Base-by-base conservation (phyloP, 768 basidiomycete genomes). In the Rhodosporidiobolus sp. region DNA sequence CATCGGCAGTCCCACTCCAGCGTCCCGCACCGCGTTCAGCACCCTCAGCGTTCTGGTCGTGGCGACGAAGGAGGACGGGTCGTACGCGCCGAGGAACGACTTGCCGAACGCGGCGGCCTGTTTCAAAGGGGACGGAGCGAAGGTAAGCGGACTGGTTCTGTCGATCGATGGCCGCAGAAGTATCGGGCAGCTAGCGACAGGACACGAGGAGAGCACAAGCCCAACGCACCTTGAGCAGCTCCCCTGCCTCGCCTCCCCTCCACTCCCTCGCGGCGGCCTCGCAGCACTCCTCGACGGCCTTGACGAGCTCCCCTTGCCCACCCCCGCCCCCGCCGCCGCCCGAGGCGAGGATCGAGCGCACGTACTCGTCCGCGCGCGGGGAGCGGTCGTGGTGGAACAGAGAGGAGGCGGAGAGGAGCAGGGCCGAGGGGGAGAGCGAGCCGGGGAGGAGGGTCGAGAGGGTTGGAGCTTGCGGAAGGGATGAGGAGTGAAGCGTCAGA, bases 61-160 rank as follows among this genome's bases (percentile, higher is more conserved):
- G 59, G 87, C 85, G 45, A 98, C 88, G 76, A 96, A 94, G 78
- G 96, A 93, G 1, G 87, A 88, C 8, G 95, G 91, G 79, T 97
- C 91, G 79, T 93, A 90, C 35, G 93, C 85, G 79, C 98, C 96
- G 74, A 99, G 82, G 79, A 94, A 99, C 0, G 92, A 90, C 71
- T 93, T 87, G 3, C 95, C 96, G 78, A 95, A 97, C 79, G 94
- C 94, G 14, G 95, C 95, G n/a, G 94, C 93, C 91, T 95, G 75
- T 1, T 73, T 34, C 52, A 70, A 1, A 48, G 49, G 69, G 22
- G 24, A 63, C 2, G 30, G 34, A 26, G 28, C 19, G 30, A 52
- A 35, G 19, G 46, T 49, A 26, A 56, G 54, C n/a, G n/a, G n/a
- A n/a, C n/a, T n/a, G n/a, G n/a, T n/a, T n/a, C n/a, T n/a, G n/a